Evolutionary conservation across 2,329 filamentous ascomycete genomes (phyloP), one percentile per base, ranked within the genome.

Genomic region (Hypoxylon sp.): DNA sequence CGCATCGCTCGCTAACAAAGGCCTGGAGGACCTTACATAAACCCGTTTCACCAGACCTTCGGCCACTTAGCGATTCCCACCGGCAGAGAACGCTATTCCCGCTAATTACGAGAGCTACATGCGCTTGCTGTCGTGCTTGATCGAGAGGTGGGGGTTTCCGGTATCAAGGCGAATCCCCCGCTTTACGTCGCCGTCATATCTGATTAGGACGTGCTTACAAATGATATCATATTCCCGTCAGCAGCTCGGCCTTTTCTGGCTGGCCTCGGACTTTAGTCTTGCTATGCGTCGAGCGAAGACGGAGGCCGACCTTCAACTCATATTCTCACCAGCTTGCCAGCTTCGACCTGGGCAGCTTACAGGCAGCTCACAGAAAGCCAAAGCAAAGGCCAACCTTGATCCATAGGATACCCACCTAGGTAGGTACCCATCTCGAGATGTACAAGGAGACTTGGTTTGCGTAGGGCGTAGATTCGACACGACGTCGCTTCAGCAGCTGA

Each of bases 191-290:
- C 52, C 67, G 66, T 69, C 67, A 69, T 70, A 65, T 48, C 48
- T 59, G 43, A 41, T 41, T 53, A 52, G 52, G 26, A 23, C 42
- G 37, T 57, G 66, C 67, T 69, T 66, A 70, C 65, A 69, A 70
- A 69, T 69, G 66, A 70, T 69, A 70, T 70, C 68, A 69, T 68
- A 49, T 52, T 41, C 11, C 15, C 48, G 48, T 41, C 53, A 33
- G 51, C 47, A 57, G 48, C 37, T 63, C 63, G 63, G 61, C 50
- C n/a, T 53, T 47, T 63, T 46, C 20, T 2, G 13, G 31, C 27
- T 45, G 37, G 38, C 27, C 55, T 48, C 48, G 62, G 52, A 65
- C 61, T 62, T 56, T 60, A 54, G 11, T 54, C 48, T 47, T 42
- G 38, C 51, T 37, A 26, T 35, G 42, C 48, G 21, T 55, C 3